Percentiles rank a stretch among this genome's conserved stretches.
Conservation (phyloP, 805 yeast species). For the Lipomyces chichibuensis region DNA sequence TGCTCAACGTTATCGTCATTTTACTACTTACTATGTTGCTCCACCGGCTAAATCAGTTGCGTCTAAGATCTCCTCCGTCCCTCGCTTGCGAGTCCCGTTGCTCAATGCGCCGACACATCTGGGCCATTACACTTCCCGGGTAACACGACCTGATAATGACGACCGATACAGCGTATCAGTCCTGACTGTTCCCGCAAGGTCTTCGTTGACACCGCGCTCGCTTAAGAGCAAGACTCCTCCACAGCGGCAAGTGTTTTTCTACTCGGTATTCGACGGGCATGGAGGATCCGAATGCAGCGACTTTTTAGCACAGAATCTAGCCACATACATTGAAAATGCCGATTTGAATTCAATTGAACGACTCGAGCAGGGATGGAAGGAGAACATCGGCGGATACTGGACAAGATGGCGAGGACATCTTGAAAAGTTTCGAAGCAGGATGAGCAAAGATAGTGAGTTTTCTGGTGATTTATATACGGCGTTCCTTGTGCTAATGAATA, state of each 20-base stretch:
- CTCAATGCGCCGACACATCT: conserved; percentile 69
- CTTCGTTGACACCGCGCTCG: conserved; percentile 39
- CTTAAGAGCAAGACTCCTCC: conserved; percentile 10
- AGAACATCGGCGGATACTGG: conserved; percentile 83
- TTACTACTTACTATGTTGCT: not conserved
- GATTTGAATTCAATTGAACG: conserved; percentile 46
- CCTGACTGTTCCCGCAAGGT: conserved; percentile 50
- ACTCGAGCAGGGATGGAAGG: conserved; percentile 58
- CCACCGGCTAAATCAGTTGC: conserved; percentile 3
- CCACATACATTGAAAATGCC: conserved; percentile 53
- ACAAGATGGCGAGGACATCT: conserved; percentile 64
- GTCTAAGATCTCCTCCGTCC: not conserved
- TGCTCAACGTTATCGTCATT: not conserved
- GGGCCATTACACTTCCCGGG: conserved; percentile 79
- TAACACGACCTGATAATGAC: conserved; percentile 77
- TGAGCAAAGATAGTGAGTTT: conserved; percentile 36
- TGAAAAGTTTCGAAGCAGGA: conserved; percentile 43
- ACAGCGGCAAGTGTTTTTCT: conserved; percentile 58
- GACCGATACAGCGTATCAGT: conserved; percentile 74
- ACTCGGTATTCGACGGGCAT: conserved; percentile 90
- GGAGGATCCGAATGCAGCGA: conserved; percentile 80
- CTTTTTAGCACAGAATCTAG: conserved; percentile 60
- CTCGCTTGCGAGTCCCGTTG: conserved; percentile 53
- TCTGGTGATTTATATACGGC: not conserved
- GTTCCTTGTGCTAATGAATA: not conserved